Base-by-base conservation (phyloP, 176 grass and related monocot species). In the Rhipidocladum racemiflorum region DNA sequence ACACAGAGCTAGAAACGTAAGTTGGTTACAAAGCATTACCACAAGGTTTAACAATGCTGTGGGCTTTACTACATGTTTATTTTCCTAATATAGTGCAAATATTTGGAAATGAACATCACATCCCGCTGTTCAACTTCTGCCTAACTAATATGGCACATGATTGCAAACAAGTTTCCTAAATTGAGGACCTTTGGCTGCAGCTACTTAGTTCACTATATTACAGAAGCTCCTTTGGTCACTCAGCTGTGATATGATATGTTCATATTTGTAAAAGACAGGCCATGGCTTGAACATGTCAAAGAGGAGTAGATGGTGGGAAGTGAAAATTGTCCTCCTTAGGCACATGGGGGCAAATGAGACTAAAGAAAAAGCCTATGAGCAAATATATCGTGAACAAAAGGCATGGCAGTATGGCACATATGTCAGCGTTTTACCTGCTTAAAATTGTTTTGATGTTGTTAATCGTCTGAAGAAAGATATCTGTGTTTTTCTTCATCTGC, bases 391-490 rank as follows among this genome's bases (percentile, higher is more conserved):
- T 81, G 36, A 81, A 65, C 25, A 66, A 34, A 42, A 50, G 9
- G 48, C 44, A 61, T 79, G 14, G 1, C 10, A 32, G 48, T 35
- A 61, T 79, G 15, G 3, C 15, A 34, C 20, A 61, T 15, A 55
- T 62, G 32, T 20, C 35, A 76, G 32, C 2, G 0, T 16, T 60
- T 43, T 91, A 98, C 95, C 95, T 93, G 83, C 79, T 91, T 78
- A 98, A 93, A 88, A 95, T 92, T 55, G 82, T 59, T 87, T 80
- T 75, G 57, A 98, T 91, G 79, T 98, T 98, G 49, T 73, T 81
- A 79, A 79, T 98, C 23, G 79, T 88, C 39, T 20, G 90, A 81
- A 88, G 76, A 85, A 98, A 95, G 32, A 95, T 82, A 71, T 86
- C 78, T 0, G 16, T 15, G 59, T 91, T 98, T 56, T 90, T 82